Conservation (phyloP, 2,329 filamentous ascomycete genomes). For the Diaporthe nobilis region DNA sequence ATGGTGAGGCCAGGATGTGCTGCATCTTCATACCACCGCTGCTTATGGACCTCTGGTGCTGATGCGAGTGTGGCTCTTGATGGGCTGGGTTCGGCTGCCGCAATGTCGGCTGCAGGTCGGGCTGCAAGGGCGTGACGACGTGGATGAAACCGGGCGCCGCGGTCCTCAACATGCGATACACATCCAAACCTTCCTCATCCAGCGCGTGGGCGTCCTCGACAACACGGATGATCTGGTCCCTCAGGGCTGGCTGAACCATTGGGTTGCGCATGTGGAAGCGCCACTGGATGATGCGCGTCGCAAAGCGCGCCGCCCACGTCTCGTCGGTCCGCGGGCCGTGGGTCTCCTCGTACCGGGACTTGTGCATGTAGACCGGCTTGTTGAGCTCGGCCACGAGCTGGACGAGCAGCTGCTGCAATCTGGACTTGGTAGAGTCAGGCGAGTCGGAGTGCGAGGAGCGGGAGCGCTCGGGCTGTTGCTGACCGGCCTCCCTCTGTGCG, state of each 20-base stretch:
- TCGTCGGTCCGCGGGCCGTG: conserved; percentile 39
- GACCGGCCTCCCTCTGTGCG: conserved; percentile 33
- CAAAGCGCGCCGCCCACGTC: conserved; percentile 39
- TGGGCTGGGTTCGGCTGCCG: background rate
- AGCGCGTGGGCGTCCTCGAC: conserved; percentile 37
- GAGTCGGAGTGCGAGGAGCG: conserved; percentile 19
- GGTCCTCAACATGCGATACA: conserved; percentile 38
- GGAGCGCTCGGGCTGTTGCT: conserved; percentile 13
- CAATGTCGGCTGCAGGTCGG: conserved; percentile 31
- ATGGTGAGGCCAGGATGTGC: conserved; percentile 35
- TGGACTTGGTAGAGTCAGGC: conserved; percentile 12
- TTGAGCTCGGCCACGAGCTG: conserved; percentile 36
- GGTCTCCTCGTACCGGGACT: conserved; percentile 36
- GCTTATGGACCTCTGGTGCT: conserved; percentile 25
- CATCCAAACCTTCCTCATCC: conserved; percentile 40
- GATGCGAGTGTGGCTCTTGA: conserved; percentile 1
- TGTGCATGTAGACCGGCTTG: conserved; percentile 25
- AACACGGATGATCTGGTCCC: conserved; percentile 33
- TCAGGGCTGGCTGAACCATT: conserved; percentile 31
- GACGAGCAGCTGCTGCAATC: conserved; percentile 37
- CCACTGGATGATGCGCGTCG: conserved; percentile 41
- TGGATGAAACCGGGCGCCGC: conserved; percentile 39
- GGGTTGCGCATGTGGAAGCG: conserved; percentile 35
- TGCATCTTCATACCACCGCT: conserved; percentile 38
- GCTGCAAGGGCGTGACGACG: conserved; percentile 38